phyloP scores from a whole-genome alignment of 148 eudicot genomes.

The Arctostaphylos glauca region DNA sequence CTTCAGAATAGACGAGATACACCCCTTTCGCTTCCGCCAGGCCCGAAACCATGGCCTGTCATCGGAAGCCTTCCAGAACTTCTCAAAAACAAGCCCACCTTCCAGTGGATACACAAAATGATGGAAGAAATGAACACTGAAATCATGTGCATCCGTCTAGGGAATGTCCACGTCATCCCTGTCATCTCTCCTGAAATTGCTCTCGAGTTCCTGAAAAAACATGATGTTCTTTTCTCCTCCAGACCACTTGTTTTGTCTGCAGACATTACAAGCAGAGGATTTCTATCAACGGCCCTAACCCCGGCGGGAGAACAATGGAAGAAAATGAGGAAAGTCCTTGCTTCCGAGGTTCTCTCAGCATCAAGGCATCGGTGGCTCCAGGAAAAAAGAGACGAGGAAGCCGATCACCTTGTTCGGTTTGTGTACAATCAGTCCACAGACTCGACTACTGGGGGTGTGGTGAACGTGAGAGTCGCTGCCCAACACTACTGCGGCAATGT shows the following conservation, averaged over 20 bases:
- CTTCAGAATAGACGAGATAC: neutral
- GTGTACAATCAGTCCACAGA: constrained; percentile 7
- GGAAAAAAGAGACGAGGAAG: constrained; percentile 8
- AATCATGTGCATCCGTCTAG: constrained; percentile 8
- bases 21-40: neutral
- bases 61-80: constrained; percentile 5
- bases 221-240: constrained; percentile 14
- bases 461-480: constrained; percentile 11
- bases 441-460: neutral
- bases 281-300: neutral
- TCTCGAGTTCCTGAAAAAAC: constrained; percentile 13
- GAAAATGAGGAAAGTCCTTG: constrained; percentile 14
- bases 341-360: neutral
- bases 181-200: constrained; percentile 14
- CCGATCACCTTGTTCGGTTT: constrained; percentile 9
- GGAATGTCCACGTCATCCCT: constrained; percentile 7
- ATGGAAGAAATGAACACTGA: constrained; percentile 4
- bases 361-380: constrained; percentile 4
- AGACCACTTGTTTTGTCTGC: constrained; percentile 12
- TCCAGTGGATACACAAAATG: constrained; percentile 4
- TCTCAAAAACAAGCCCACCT: neutral
- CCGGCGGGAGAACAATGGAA: constrained; percentile 20
- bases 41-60: constrained; percentile 11
- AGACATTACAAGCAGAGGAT: neutral
- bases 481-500: constrained; percentile 13